phyloP scores from a whole-genome alignment of 345 rosid species.

The Eucalyptus curtisii region DNA sequence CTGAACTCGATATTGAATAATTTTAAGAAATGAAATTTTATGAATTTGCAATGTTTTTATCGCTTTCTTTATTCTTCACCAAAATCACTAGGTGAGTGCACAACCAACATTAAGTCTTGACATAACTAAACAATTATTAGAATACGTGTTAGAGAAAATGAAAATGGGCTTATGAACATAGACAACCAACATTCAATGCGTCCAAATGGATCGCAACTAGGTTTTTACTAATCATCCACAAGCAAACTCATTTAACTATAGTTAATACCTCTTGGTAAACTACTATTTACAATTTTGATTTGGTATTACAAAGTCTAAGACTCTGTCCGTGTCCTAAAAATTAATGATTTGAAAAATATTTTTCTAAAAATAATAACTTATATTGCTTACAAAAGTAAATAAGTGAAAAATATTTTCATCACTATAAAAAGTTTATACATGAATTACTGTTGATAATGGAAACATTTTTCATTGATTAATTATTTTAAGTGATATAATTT shows the following conservation, averaged over 20 bases:
- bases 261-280: background rate
- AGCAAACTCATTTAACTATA: background rate
- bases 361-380: rapidly evolving
- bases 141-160: background rate
- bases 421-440: background rate
- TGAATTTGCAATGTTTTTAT: background rate
- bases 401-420: background rate
- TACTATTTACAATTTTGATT: background rate
- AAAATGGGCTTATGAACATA: background rate
- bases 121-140: background rate
- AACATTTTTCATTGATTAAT: rapidly evolving
- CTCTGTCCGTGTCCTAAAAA: background rate
- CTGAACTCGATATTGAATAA: no score
- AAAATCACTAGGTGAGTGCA: background rate
- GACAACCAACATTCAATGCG: background rate
- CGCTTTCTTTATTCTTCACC: background rate
- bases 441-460: background rate
- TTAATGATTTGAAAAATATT: background rate
- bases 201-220: background rate
- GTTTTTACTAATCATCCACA: background rate
- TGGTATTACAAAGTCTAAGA: background rate
- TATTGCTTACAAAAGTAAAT: background rate
- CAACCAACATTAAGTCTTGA: background rate
- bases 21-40: background rate
- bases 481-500: background rate